A percentile compares a stretch with the other conserved stretches of the same genome.
These are phyloP conservation scores for Penicillium parvum DNA, from an alignment of 495 filamentous ascomycete genomes.

Conservation along the genomic window DNA sequence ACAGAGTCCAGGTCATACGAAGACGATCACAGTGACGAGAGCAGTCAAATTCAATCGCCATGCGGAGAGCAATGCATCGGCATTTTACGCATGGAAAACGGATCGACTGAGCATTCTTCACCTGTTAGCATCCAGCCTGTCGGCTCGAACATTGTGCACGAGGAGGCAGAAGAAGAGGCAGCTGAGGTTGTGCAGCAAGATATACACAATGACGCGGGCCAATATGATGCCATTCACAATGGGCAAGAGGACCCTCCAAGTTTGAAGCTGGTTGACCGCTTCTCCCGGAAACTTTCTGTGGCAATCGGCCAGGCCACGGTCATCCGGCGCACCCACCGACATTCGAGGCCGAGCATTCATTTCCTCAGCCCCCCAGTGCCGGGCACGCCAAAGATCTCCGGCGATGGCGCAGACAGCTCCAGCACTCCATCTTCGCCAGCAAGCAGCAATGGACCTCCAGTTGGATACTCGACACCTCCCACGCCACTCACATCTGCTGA, in stretches of 20 bases:
- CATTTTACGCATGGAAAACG: background rate
- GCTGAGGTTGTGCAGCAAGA: background rate
- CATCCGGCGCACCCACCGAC: slow-evolving; percentile 46
- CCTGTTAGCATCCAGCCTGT: slow-evolving; percentile 1
- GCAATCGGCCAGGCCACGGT: slow-evolving; percentile 51
- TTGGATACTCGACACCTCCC: slow-evolving; percentile 31
- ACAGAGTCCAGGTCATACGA: slow-evolving; percentile 11
- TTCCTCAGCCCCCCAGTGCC: slow-evolving; percentile 21
- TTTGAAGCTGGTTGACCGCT: slow-evolving; percentile 35
- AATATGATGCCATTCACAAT: background rate
- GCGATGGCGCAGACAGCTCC: slow-evolving; percentile 35
- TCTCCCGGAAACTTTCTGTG: slow-evolving; percentile 48
- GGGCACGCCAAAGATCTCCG: slow-evolving; percentile 14
- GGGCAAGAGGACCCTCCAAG: slow-evolving; percentile 11
- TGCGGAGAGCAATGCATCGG: background rate
- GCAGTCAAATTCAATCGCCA: background rate
- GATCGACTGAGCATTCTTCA: slow-evolving; percentile 7
- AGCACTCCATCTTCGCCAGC: slow-evolving; percentile 35
- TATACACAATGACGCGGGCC: background rate
- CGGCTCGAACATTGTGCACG: background rate
- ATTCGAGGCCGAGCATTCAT: slow-evolving; percentile 39
- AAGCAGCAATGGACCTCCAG: slow-evolving; percentile 31
- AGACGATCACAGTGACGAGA: background rate
- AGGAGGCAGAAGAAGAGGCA: background rate
- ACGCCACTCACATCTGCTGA: slow-evolving; percentile 36